phyloP scores from a whole-genome alignment of 2,329 filamentous ascomycete species.

The Diaporthe destruens region DNA sequence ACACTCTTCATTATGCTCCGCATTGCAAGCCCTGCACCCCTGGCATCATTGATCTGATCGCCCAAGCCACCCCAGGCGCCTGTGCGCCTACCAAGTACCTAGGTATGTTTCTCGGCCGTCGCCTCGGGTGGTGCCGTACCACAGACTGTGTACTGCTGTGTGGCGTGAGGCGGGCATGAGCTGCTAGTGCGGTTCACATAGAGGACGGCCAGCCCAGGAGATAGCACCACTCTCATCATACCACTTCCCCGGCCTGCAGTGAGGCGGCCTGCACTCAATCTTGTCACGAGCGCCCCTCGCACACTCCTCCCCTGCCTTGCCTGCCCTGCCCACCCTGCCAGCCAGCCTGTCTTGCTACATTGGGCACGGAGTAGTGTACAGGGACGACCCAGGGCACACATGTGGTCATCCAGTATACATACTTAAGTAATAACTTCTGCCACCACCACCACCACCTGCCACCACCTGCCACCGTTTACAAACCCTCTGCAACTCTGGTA shows the following conservation, averaged over 20 bases:
- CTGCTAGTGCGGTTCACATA: conserved; percentile 29
- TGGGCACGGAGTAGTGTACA: background rate
- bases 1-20: background rate
- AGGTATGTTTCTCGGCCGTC: background rate
- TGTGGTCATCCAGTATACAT: background rate
- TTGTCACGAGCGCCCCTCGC: conserved; percentile 30
- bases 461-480: background rate
- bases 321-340: background rate
- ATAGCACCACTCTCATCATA: conserved; percentile 33
- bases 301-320: background rate
- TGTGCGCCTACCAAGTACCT: background rate
- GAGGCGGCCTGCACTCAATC: conserved; percentile 10
- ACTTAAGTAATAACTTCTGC: background rate
- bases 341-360: background rate
- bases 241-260: conserved; percentile 17
- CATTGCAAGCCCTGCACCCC: conserved; percentile 17
- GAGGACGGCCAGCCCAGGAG: background rate
- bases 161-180: conserved; percentile 26
- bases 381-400: background rate
- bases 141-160: background rate
- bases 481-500: conserved; percentile 31
- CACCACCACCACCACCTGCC: background rate
- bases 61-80: conserved; percentile 7
- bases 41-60: conserved; percentile 31
- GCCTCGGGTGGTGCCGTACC: conserved; percentile 14